Conservation (phyloP, 169 alveolate genomes). For the Blepharisma undulans region DNA sequence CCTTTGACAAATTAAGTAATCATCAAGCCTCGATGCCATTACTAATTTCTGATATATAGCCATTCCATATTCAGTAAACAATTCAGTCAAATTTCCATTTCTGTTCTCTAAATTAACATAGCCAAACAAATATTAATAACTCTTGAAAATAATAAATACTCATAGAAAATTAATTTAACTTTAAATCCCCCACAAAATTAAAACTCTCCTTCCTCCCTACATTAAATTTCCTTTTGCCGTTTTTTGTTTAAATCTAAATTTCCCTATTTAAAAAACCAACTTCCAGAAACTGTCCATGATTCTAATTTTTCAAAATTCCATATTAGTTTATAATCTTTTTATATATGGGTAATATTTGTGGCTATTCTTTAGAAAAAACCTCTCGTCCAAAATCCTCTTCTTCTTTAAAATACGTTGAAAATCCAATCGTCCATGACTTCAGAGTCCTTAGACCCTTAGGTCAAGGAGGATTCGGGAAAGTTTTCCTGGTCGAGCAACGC, state of each 20-base stretch:
- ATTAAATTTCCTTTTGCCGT: not conserved
- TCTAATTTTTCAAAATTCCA: not conserved
- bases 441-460: not conserved
- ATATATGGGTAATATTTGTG: not conserved
- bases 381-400: not conserved
- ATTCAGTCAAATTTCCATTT: not conserved
- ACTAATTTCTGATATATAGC: not conserved
- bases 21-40: not conserved
- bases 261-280: not conserved
- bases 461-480: conserved; percentile 8
- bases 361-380: not conserved
- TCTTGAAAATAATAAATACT: too few species aligned
- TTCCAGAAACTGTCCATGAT: not conserved
- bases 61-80: not conserved
- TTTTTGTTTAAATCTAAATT: not conserved
- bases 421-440: not conserved
- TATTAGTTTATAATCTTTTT: not conserved
- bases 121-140: not conserved
- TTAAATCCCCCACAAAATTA: not conserved
- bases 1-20: not conserved
- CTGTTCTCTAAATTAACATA: not conserved
- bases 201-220: not conserved
- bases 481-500: not conserved
- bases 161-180: not conserved
- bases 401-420: not conserved